Percentiles rank a stretch among this genome's conserved stretches.
These are phyloP conservation scores for Pseudogymnoascus sp. DNA, from an alignment of 2,329 filamentous ascomycete species.

Conservation along the genomic window DNA sequence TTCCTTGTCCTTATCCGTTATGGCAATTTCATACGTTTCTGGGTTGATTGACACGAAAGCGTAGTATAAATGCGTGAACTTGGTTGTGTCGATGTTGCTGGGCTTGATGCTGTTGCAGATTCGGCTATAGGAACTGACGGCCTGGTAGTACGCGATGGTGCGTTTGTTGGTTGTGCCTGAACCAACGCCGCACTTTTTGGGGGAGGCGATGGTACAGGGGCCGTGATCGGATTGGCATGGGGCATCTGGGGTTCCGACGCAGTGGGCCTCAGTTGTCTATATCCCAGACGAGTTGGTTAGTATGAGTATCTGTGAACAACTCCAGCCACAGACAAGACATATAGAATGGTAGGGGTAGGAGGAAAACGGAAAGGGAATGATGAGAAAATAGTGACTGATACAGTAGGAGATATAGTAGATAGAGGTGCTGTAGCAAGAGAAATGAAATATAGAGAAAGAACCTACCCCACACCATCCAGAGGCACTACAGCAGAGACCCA, in stretches of 20 bases:
- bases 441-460: background rate
- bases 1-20: conserved; percentile 20
- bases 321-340: background rate
- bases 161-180: conserved; percentile 19
- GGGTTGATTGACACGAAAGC: conserved; percentile 29
- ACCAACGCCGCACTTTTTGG: conserved; percentile 10
- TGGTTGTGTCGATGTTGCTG: conserved; percentile 25
- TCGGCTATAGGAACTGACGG: conserved; percentile 23
- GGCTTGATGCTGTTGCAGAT: conserved; percentile 28
- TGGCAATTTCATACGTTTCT: conserved; percentile 22
- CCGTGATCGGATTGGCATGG: background rate
- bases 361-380: too few relatives aligned
- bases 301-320: background rate
- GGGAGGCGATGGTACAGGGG: background rate
- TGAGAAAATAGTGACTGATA: background rate
- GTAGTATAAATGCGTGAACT: conserved; percentile 30
- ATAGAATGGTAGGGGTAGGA: background rate
- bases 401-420: background rate
- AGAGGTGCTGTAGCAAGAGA: background rate
- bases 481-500: conserved; percentile 27
- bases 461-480: conserved; percentile 21
- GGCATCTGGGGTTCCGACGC: background rate
- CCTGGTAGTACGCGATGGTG: conserved; percentile 22
- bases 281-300: background rate
- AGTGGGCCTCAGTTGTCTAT: background rate